Conservation (phyloP, 345 rosid genomes). For the Geranium rotundifolium region DNA sequence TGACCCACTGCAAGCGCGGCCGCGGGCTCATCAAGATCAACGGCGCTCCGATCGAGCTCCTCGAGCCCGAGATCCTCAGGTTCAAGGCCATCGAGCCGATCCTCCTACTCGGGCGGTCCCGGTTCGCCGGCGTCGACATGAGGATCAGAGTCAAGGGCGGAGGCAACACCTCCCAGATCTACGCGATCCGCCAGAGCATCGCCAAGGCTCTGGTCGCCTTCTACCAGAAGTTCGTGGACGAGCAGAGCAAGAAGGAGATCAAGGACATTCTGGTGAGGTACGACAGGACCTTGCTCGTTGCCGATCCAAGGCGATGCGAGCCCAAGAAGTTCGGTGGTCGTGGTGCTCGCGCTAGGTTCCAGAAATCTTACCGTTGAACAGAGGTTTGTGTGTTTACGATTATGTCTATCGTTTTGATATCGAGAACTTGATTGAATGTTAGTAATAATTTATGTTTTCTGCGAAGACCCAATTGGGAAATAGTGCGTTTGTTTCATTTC, state of each 20-base stretch:
- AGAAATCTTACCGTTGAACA: conserved; percentile 82
- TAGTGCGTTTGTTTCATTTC: too few relatives aligned
- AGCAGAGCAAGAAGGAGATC: conserved; percentile 82
- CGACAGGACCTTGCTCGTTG: conserved; percentile 74
- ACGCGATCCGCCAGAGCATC: conserved; percentile 88
- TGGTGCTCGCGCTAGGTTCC: conserved; percentile 90
- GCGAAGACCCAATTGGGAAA: too few relatives aligned
- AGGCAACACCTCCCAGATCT: conserved; percentile 82
- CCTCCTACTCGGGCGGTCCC: conserved; percentile 62
- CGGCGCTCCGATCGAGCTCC: conserved; percentile 70
- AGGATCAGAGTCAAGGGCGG: conserved; percentile 77
- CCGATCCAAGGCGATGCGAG: conserved; percentile 91
- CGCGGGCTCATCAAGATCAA: conserved; percentile 65
- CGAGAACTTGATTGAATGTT: too few relatives aligned
- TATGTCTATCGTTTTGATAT: too few relatives aligned
- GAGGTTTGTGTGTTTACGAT: too few relatives aligned
- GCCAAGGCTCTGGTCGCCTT: conserved; percentile 78
- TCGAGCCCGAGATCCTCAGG: conserved; percentile 79
- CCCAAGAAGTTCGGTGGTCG: conserved; percentile 96
- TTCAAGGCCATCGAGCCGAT: conserved; percentile 71
- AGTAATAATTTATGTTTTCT: too few relatives aligned
- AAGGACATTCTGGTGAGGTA: conserved; percentile 61
- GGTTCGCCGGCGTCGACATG: conserved; percentile 80
- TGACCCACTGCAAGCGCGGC: conserved; percentile 71
- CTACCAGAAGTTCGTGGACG: conserved; percentile 79